Percentiles rank a stretch among this genome's conserved stretches.
These are phyloP conservation scores for Fusarium anguioides DNA, from an alignment of 2,329 filamentous ascomycete species.

Conservation along the genomic window DNA sequence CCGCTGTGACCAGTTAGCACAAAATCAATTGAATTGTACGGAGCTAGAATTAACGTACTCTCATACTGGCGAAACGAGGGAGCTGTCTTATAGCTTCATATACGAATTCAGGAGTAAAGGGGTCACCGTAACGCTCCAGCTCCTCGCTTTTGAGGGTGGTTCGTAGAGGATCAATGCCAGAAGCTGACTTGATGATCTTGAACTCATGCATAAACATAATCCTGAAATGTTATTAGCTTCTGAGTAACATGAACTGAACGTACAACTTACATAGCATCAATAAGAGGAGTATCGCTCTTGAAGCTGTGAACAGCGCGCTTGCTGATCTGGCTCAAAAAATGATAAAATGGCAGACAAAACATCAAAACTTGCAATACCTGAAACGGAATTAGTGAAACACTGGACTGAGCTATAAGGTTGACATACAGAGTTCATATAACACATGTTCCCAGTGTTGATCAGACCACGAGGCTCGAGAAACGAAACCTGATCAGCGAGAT, in stretches of 20 bases:
- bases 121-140: constrained; percentile 88
- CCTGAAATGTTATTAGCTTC: constrained; percentile 58
- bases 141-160: constrained; percentile 82
- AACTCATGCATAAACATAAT: constrained; percentile 98
- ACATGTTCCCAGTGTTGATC: constrained; percentile 98
- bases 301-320: constrained; percentile 89
- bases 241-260: background rate
- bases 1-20: constrained; percentile 62
- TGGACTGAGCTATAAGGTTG: no score
- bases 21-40: no score
- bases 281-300: constrained; percentile 91
- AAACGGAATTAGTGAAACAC: constrained; percentile 49
- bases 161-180: constrained; percentile 77
- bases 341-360: constrained; percentile 93
- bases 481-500: constrained; percentile 72
- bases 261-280: constrained; percentile 86
- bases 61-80: constrained; percentile 91
- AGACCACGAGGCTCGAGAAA: constrained; percentile 94
- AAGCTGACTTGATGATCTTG: constrained; percentile 82
- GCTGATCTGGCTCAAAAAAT: constrained; percentile 88
- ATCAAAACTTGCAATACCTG: constrained; percentile 95
- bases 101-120: constrained; percentile 93
- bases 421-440: constrained; percentile 99
- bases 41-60: constrained; percentile 64
- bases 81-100: constrained; percentile 91